Evolutionary conservation across 495 filamentous ascomycete genomes (phyloP).

Genomic region (Tuber microsphaerosporum): DNA sequence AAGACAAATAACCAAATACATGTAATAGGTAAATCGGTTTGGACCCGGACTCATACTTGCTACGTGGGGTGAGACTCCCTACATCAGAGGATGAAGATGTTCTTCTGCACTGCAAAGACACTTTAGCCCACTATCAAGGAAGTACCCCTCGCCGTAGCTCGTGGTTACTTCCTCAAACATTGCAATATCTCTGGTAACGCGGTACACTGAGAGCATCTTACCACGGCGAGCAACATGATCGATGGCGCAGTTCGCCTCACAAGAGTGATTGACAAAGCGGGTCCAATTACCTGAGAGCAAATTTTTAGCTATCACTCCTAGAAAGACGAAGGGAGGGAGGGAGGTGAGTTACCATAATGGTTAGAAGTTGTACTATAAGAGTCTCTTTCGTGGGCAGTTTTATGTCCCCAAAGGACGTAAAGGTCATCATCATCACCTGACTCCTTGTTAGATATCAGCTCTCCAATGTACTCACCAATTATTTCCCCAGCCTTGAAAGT

Average conservation of each 20-base stretch:
- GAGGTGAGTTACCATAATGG: conserved; percentile 18
- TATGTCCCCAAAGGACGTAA: conserved; percentile 22
- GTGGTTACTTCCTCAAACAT: conserved; percentile 38
- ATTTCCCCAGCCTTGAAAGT: conserved; percentile 13
- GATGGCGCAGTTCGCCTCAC: conserved; percentile 21
- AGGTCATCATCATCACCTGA: neutral
- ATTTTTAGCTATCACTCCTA: neutral
- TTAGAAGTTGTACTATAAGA: conserved; percentile 17
- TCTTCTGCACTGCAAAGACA: conserved; percentile 19
- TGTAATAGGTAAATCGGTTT: neutral
- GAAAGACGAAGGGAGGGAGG: neutral
- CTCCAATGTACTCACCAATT: conserved; percentile 27
- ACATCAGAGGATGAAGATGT: conserved; percentile 12
- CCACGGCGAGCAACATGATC: conserved; percentile 13
- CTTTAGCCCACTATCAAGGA: neutral
- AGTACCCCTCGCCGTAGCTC: conserved; percentile 34
- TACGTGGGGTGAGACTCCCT: neutral
- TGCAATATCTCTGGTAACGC: conserved; percentile 8
- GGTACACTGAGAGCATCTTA: conserved; percentile 17
- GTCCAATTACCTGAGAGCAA: conserved; percentile 25
- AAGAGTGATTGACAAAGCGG: conserved; percentile 24
- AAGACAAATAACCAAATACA: neutral
- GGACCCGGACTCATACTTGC: neutral
- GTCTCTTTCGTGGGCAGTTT: neutral
- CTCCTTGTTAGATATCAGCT: neutral